These are phyloP conservation scores for Neurospora sp. DNA, from an alignment of 495 filamentous ascomycete genomes.

Conservation along the genomic window DNA sequence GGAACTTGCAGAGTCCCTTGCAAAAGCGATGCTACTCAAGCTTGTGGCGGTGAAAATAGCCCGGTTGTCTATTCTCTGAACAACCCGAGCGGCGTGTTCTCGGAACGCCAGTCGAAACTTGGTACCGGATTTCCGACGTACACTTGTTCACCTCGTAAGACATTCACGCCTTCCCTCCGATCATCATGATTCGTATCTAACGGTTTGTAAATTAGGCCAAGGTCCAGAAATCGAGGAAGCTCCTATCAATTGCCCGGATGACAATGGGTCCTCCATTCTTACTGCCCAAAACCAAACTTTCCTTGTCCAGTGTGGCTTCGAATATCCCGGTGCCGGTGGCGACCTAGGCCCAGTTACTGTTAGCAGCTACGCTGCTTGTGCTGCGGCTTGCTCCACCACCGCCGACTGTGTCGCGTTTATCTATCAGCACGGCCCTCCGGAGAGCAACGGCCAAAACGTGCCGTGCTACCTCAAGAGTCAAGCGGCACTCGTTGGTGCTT, in stretches of 20 bases:
- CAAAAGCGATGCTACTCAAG: background rate
- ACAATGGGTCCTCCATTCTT: background rate
- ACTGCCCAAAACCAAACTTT: background rate
- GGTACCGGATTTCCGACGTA: background rate
- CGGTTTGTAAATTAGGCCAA: background rate
- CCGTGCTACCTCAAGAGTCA: background rate
- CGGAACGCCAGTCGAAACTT: background rate
- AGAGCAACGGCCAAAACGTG: background rate
- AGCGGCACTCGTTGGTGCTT: background rate
- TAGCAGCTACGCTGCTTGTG: background rate
- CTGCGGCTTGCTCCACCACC: background rate
- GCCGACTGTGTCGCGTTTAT: background rate
- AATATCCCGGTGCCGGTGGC: background rate
- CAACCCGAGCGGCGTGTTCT: background rate
- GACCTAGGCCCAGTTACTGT: background rate
- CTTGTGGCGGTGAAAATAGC: background rate
- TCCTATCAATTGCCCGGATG: background rate
- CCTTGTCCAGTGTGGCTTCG: background rate
- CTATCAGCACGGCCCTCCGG: background rate
- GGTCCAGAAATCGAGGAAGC: background rate
- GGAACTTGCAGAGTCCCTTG: conserved; percentile 1
- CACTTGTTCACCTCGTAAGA: background rate
- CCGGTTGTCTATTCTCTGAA: background rate
- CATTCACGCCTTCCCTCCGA: background rate
- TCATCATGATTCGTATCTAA: background rate